These are phyloP conservation scores for Triticum dicoccoides DNA, from an alignment of 176 grass and related monocot species.

Conservation along the genomic window DNA sequence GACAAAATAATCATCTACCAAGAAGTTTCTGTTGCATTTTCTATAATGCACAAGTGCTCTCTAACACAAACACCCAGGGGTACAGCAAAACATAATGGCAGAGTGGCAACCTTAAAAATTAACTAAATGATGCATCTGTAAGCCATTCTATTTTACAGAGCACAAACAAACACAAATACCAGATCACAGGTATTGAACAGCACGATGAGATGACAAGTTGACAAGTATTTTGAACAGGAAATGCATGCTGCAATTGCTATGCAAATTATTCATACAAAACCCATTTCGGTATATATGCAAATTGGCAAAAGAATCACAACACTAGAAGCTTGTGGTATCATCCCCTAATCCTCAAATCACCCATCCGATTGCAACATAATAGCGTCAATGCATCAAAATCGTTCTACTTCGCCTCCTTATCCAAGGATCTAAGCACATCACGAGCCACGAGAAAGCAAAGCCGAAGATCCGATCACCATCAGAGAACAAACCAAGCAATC, in stretches of 20 bases:
- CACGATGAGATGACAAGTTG: neutral
- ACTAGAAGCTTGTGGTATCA: neutral
- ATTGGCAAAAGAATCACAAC: neutral
- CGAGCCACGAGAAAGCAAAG: neutral
- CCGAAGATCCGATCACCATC: conserved; percentile 12
- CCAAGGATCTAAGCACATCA: conserved; percentile 20
- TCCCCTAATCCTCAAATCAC: neutral
- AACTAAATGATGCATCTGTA: neutral
- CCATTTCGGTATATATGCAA: neutral
- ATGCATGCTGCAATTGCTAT: conserved; percentile 9
- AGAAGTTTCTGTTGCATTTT: neutral
- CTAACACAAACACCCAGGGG: conserved; percentile 15
- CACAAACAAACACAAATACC: neutral
- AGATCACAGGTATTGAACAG: neutral
- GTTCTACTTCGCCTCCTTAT: neutral
- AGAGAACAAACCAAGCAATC: neutral
- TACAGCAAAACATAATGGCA: neutral
- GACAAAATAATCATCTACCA: conserved; percentile 3
- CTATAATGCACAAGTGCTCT: neutral
- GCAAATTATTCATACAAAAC: neutral
- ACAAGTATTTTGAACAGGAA: neutral
- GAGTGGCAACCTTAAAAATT: neutral
- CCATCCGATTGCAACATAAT: neutral
- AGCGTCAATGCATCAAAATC: neutral
- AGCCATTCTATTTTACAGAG: neutral